phyloP scores from a whole-genome alignment of 2,329 filamentous ascomycete genomes.

The Colletotrichum spinosum region DNA sequence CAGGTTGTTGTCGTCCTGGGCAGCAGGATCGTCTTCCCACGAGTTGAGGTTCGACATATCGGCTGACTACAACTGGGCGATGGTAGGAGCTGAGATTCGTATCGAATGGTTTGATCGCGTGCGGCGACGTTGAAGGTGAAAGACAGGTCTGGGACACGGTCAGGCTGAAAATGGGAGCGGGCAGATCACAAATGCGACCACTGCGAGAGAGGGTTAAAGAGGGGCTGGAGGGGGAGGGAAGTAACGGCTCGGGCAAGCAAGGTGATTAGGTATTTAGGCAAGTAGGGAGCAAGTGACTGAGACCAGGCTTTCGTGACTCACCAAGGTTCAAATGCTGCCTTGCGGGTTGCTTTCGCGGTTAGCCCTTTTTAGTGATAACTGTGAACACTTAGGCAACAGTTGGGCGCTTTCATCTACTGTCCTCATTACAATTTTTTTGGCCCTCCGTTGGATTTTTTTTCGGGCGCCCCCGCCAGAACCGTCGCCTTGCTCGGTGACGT shows the following conservation, averaged over 20 bases:
- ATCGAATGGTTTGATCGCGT: constrained; percentile 5
- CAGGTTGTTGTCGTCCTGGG: constrained; percentile 82
- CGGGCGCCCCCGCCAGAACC: neutral
- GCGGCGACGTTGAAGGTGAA: constrained; percentile 8
- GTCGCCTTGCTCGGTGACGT: constrained; percentile 15
- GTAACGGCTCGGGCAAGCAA: no score
- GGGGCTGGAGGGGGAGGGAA: constrained; percentile 24
- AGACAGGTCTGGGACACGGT: constrained; percentile 26
- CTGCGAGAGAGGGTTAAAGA: constrained; percentile 34
- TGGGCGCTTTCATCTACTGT: neutral
- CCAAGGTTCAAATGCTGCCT: no score
- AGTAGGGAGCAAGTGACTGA: constrained; percentile 29
- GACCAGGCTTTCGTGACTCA: neutral
- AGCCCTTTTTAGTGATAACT: no score
- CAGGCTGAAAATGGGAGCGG: constrained; percentile 34
- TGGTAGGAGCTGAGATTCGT: constrained; percentile 5
- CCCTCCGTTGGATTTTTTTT: constrained; percentile 7
- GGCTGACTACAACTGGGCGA: constrained; percentile 41
- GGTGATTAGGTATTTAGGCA: no score
- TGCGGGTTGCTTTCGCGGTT: no score
- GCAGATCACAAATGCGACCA: constrained; percentile 32
- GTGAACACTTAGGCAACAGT: neutral
- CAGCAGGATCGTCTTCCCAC: constrained; percentile 89
- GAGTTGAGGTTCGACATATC: constrained; percentile 91
- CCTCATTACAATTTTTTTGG: neutral